Base-by-base conservation (phyloP, 306 rosid species). In the Trifolium subterraneum region DNA sequence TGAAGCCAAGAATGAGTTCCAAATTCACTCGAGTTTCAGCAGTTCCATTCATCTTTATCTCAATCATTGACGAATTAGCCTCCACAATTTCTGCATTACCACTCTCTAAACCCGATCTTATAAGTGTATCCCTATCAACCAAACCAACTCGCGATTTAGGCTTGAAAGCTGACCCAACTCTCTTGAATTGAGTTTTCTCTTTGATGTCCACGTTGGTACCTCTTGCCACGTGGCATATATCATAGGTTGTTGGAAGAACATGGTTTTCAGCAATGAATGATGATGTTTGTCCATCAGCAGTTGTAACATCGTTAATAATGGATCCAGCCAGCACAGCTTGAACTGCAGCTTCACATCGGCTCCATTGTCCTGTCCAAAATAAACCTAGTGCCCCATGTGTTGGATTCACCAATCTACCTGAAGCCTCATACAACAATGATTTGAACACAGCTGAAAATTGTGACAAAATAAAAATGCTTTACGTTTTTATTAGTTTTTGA, bases 371-470 rank as follows among this genome's bases (percentile, higher is more conserved):
- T 2, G 63, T 59, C 75, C 80, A 85, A 19, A 83, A 73, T 62
- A 92, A 55, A 1, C 97, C 97, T 18, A 92, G 20, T 7, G 92
- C 82, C 6, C 97, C 97, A 68, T 80, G 58, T 0, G 83, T 81
- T 1, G 96, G 97, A 80, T 86, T 84, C 77, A 86, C 86, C 31
- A 88, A 74, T 75, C 97, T 79, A 8, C 93, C 93, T 52, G 93
- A 85, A 6, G 96, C 88, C 69, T 89, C 97, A 18, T 86, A 87
- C 79, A 89, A 33, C 31, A 92, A 7, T 8, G 93, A 87, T 73
- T 71, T 87, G 70, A 92, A 92, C 23, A 86, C 84, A 35, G 81
- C 91, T 90, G 67, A 18, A 69, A 50, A 50, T 55, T 8, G 2
- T 10, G 20, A 3, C 0, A 52, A 52, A 2, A 48, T n/a, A 48